These are phyloP conservation scores for Sporisorium iseilematis-ciliati DNA, from an alignment of 1,284 basidiomycete genomes.

Conservation along the genomic window DNA sequence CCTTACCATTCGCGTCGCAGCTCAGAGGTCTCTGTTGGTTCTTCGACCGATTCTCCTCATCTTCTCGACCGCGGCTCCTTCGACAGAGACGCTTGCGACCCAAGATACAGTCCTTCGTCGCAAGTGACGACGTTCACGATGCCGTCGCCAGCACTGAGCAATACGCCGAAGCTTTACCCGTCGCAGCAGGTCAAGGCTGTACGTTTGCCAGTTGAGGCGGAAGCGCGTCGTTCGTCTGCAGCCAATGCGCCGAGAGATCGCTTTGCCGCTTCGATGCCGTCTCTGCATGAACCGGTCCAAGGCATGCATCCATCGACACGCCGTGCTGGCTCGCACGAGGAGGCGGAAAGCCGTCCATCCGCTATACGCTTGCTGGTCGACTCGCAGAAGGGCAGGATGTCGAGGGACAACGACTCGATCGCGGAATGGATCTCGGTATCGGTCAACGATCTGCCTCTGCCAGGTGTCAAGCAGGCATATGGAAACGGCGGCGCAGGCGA, in stretches of 20 bases:
- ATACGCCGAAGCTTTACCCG: slow-evolving; percentile 11
- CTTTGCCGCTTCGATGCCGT: slow-evolving; percentile 38
- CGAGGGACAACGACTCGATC: slow-evolving; percentile 44
- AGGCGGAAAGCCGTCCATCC: slow-evolving; percentile 19
- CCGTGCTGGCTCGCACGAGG: slow-evolving; percentile 2
- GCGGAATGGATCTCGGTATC: slow-evolving; percentile 51
- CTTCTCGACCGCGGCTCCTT: slow-evolving; percentile 25
- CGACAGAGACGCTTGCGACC: slow-evolving; percentile 25
- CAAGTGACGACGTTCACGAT: slow-evolving; percentile 42
- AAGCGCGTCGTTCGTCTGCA: slow-evolving; percentile 11
- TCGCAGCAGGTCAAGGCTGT: background rate
- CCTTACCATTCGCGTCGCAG: slow-evolving; percentile 42
- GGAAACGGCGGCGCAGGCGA: slow-evolving; percentile 45
- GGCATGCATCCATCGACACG: background rate
- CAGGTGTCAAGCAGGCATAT: slow-evolving; percentile 19
- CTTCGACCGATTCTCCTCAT: slow-evolving; percentile 27
- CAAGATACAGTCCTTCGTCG: slow-evolving; percentile 32
- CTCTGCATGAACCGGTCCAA: slow-evolving; percentile 7
- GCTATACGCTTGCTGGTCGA: slow-evolving; percentile 35
- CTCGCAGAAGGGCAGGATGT: slow-evolving; percentile 37
- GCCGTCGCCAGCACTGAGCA: slow-evolving; percentile 36
- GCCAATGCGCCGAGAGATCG: slow-evolving; percentile 14
- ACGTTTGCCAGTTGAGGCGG: background rate
- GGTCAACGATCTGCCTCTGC: slow-evolving; percentile 35
- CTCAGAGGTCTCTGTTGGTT: slow-evolving; percentile 31